Conservation (phyloP, 176 grass and related monocot genomes). For the Oryza coarctata region DNA sequence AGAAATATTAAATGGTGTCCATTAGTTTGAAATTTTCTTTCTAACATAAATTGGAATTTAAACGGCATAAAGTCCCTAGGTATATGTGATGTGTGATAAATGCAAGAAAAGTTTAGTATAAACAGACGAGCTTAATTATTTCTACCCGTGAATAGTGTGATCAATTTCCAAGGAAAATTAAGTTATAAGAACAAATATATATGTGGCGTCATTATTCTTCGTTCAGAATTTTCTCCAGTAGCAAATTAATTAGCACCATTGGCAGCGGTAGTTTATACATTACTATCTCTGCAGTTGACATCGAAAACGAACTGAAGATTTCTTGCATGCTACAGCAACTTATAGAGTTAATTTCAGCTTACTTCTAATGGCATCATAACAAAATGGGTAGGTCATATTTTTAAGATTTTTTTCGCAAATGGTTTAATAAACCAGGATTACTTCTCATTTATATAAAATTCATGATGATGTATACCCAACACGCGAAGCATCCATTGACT, state of each 20-base stretch:
- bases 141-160: not conserved
- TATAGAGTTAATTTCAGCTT: not conserved
- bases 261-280: slow-evolving; percentile 26
- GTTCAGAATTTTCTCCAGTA: not conserved
- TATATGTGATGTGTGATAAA: not conserved
- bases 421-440: not conserved
- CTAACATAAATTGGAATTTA: not conserved
- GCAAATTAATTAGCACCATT: not conserved
- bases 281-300: slow-evolving; percentile 19
- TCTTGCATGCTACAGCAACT: not conserved
- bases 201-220: not conserved
- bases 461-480: not conserved
- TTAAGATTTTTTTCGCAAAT: not conserved
- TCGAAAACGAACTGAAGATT: not conserved
- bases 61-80: not conserved
- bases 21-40: not conserved
- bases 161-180: not conserved
- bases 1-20: not conserved
- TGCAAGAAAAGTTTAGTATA: not conserved
- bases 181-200: not conserved
- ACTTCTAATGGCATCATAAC: not conserved
- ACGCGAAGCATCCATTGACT: slow-evolving; percentile 24
- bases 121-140: not conserved
- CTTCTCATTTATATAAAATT: not conserved
- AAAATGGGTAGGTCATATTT: not conserved